phyloP scores from a whole-genome alignment of 2,329 filamentous ascomycete genomes.

The Verticillium isaacii region DNA sequence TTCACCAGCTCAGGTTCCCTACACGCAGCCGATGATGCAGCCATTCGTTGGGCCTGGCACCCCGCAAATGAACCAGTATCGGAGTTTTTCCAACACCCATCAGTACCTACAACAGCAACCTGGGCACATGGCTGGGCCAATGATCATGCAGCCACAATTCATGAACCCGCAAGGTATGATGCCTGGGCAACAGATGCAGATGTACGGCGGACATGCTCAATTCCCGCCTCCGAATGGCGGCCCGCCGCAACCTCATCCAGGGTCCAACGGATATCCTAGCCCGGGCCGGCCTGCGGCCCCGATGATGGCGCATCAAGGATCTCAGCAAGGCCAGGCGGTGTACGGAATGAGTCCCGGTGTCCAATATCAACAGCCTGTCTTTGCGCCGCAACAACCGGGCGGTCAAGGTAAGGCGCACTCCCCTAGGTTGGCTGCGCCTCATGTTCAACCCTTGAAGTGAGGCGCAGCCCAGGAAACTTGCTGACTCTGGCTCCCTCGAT shows the following conservation, averaged over 20 bases:
- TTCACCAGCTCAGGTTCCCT: slow-evolving; percentile 65
- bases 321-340: slow-evolving; percentile 79
- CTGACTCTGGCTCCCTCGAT: slow-evolving; percentile 42
- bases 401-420: slow-evolving; percentile 63
- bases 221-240: slow-evolving; percentile 57
- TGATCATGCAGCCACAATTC: slow-evolving; percentile 81
- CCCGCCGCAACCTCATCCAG: slow-evolving; percentile 56
- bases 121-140: slow-evolving; percentile 62
- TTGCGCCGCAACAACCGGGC: slow-evolving; percentile 60
- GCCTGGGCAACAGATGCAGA: slow-evolving; percentile 67
- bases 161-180: slow-evolving; percentile 70
- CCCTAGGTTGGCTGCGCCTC: background rate
- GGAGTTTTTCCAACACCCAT: slow-evolving; percentile 66
- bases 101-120: slow-evolving; percentile 70
- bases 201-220: slow-evolving; percentile 64
- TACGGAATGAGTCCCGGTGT: slow-evolving; percentile 73
- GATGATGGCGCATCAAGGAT: slow-evolving; percentile 94
- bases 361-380: slow-evolving; percentile 72
- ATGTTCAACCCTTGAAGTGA: background rate
- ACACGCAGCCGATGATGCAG: slow-evolving; percentile 66
- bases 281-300: slow-evolving; percentile 73
- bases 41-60: slow-evolving; percentile 66
- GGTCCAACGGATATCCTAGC: slow-evolving; percentile 78
- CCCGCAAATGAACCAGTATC: slow-evolving; percentile 65
- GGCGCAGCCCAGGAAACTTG: slow-evolving; percentile 6